phyloP scores from a whole-genome alignment of 345 rosid species.

The Aethionema arabicum region DNA sequence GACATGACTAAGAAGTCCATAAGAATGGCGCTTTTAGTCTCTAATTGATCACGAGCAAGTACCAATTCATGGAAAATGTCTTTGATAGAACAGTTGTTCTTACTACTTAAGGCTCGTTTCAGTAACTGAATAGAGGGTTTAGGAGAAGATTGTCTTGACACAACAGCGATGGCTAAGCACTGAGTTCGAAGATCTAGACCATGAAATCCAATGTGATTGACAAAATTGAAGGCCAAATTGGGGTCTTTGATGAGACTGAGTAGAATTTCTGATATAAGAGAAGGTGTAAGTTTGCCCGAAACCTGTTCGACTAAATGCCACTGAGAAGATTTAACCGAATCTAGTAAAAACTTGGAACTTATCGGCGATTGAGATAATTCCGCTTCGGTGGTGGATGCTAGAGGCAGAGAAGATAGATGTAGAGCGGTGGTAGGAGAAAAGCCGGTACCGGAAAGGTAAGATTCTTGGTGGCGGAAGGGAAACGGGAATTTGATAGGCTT shows the following conservation, averaged over 20 bases:
- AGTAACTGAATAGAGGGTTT: constrained; percentile 56
- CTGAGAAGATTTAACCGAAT: constrained; percentile 52
- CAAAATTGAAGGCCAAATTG: constrained; percentile 53
- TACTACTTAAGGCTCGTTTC: constrained; percentile 38
- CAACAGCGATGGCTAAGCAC: constrained; percentile 59
- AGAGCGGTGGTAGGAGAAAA: constrained; percentile 9
- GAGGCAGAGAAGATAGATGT: constrained; percentile 33
- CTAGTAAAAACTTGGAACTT: constrained; percentile 17
- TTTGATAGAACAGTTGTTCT: constrained; percentile 24
- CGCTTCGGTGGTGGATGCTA: constrained; percentile 8
- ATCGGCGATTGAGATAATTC: constrained; percentile 18
- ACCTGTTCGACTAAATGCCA: constrained; percentile 79
- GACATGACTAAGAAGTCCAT: constrained; percentile 63
- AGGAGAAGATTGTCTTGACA: constrained; percentile 57
- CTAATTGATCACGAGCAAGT: constrained; percentile 42
- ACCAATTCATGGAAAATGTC: constrained; percentile 56
- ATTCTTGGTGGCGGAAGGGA: constrained; percentile 19
- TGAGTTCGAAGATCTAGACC: constrained; percentile 51
- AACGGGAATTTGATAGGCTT: constrained; percentile 8
- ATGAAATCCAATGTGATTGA: constrained; percentile 41
- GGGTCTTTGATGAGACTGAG: constrained; percentile 53
- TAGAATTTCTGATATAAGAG: constrained; percentile 48
- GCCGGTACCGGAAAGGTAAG: constrained; percentile 2
- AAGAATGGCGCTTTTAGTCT: constrained; percentile 47
- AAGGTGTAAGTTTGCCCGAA: constrained; percentile 44